A percentile compares a stretch with the other conserved stretches of the same genome.
Evolutionary conservation across 345 rosid species (phyloP).

Genomic region (Euphorbia lathyris): DNA sequence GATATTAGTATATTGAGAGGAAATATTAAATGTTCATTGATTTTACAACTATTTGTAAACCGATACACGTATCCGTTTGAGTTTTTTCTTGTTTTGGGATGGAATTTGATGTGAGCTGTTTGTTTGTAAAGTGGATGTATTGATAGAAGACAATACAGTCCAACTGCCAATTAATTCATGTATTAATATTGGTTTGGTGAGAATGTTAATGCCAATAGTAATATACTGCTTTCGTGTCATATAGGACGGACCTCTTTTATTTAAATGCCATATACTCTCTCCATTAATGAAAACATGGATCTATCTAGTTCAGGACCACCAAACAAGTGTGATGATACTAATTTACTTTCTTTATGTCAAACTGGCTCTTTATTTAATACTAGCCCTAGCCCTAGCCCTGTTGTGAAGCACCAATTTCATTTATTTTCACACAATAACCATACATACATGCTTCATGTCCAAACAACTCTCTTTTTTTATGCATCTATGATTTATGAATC

Average conservation of each 20-base stretch:
- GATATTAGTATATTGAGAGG: too few relatives aligned
- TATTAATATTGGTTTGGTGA: slow-evolving; percentile 23
- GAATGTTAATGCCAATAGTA: slow-evolving; percentile 19
- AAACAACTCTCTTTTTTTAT: slow-evolving; percentile 14
- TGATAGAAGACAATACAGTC: background rate
- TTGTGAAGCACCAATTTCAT: background rate
- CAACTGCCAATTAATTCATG: slow-evolving; percentile 4
- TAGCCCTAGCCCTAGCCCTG: too few relatives aligned
- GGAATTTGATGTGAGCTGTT: slow-evolving; percentile 20
- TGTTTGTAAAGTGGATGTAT: background rate
- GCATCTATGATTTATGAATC: slow-evolving; percentile 9
- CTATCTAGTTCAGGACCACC: background rate
- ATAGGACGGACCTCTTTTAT: background rate
- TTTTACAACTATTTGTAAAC: too few relatives aligned
- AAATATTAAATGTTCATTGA: too few relatives aligned
- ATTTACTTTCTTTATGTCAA: background rate
- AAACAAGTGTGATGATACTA: too few relatives aligned
- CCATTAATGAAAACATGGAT: background rate
- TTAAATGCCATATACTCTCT: background rate
- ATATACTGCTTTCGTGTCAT: background rate
- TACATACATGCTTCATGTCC: slow-evolving; percentile 10
- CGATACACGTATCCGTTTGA: too few relatives aligned
- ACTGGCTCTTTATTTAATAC: background rate
- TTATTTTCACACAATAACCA: background rate
- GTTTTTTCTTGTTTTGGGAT: too few relatives aligned